Conservation (phyloP, 2,329 filamentous ascomycete species). For the Alternaria longipes region DNA sequence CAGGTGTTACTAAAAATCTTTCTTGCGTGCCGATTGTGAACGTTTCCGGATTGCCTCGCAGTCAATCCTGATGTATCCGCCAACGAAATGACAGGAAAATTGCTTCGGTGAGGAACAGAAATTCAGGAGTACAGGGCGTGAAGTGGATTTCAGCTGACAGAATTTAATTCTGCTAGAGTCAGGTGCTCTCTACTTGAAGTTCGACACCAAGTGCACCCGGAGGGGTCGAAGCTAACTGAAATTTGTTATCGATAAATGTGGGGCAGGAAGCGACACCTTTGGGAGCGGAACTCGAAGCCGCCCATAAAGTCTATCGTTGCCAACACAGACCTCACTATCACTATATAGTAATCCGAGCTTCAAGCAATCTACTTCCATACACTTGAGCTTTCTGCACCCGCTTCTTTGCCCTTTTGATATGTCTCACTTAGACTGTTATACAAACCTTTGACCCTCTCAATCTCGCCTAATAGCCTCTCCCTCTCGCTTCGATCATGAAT, state of each 20-base stretch:
- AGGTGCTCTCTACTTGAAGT: not conserved
- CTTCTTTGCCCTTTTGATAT: slow-evolving; percentile 29
- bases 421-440: slow-evolving; percentile 26
- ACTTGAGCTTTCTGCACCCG: slow-evolving; percentile 23
- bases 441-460: slow-evolving; percentile 60
- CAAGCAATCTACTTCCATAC: slow-evolving; percentile 22
- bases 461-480: slow-evolving; percentile 46
- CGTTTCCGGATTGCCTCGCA: not conserved
- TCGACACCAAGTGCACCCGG: slow-evolving; percentile 2
- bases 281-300: slow-evolving; percentile 2
- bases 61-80: not conserved
- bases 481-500: slow-evolving; percentile 16
- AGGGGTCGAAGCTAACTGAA: slow-evolving; percentile 19
- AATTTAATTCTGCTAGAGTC: not conserved
- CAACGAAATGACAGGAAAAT: not conserved
- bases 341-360: no score
- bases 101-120: not conserved
- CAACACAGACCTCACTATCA: no score
- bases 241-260: slow-evolving; percentile 38
- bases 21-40: not conserved
- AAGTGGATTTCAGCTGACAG: no score
- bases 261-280: slow-evolving; percentile 12
- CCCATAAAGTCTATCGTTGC: not conserved
- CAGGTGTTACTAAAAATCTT: not conserved
- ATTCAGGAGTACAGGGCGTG: not conserved